Conservation (phyloP, 1,139 yeast genomes). For the Taphrina wiesneri region DNA sequence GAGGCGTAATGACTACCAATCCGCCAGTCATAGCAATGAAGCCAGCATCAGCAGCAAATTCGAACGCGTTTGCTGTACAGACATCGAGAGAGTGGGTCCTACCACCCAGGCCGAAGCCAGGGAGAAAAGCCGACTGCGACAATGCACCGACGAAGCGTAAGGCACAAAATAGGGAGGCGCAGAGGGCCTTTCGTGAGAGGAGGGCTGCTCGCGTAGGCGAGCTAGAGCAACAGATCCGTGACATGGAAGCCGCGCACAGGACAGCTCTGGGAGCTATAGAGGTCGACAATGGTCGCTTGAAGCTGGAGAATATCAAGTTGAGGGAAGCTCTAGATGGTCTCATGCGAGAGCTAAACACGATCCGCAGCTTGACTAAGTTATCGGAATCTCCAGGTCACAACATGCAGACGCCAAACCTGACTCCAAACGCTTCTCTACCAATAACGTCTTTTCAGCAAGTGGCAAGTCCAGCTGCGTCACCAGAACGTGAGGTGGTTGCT, state of each 20-base stretch:
- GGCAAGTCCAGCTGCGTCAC: conserved; percentile 44
- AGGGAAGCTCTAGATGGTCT: conserved; percentile 36
- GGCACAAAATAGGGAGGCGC: conserved; percentile 94
- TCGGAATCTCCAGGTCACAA: conserved; percentile 10
- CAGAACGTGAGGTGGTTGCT: neutral
- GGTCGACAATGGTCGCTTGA: conserved; percentile 42
- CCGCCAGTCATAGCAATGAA: conserved; percentile 25
- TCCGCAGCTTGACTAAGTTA: conserved; percentile 11
- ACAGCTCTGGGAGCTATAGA: conserved; percentile 22
- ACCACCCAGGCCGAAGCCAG: conserved; percentile 35
- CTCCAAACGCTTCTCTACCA: neutral
- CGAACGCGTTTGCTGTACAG: conserved; percentile 16
- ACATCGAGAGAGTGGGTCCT: conserved; percentile 35
- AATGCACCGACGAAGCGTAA: conserved; percentile 67
- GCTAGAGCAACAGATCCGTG: conserved; percentile 58
- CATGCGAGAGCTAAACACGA: conserved; percentile 7
- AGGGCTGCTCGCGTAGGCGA: conserved; percentile 64
- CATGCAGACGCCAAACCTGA: conserved; percentile 10
- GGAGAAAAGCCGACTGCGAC: conserved; percentile 28
- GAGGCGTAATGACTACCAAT: conserved; percentile 15
- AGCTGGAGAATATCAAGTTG: conserved; percentile 38
- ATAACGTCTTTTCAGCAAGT: neutral
- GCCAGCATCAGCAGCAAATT: conserved; percentile 25
- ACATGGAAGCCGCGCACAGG: conserved; percentile 46
- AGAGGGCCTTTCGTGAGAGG: conserved; percentile 83